Evolutionary conservation across 2,329 filamentous ascomycete species (phyloP).

Genomic region (Phoma sp.): DNA sequence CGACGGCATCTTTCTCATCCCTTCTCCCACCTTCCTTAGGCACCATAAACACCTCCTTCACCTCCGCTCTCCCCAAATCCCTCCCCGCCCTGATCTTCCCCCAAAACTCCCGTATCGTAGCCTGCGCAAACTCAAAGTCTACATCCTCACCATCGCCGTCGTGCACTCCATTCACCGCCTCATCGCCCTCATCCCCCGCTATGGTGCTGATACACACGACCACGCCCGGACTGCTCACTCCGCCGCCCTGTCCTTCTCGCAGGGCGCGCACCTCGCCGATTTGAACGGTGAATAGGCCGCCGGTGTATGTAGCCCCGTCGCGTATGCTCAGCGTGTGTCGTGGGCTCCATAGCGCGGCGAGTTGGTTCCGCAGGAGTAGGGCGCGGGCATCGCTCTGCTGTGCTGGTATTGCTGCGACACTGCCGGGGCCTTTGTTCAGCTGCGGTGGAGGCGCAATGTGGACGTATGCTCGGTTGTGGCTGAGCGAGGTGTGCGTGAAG

Average conservation of each 20-base stretch:
- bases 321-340: conserved; percentile 33
- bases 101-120: conserved; percentile 38
- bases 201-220: conserved; percentile 38
- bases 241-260: conserved; percentile 28
- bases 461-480: conserved; percentile 30
- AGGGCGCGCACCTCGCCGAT: conserved; percentile 37
- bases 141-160: conserved; percentile 7
- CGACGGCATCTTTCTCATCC: conserved; percentile 28
- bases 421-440: conserved; percentile 9
- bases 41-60: conserved; percentile 38
- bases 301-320: conserved; percentile 30
- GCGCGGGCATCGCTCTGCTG: conserved; percentile 33
- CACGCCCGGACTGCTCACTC: conserved; percentile 33
- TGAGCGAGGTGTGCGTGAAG: conserved; percentile 36
- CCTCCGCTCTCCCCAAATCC: conserved; percentile 36
- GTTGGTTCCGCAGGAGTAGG: conserved; percentile 26
- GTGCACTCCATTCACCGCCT: neutral
- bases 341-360: conserved; percentile 38
- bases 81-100: conserved; percentile 26
- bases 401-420: conserved; percentile 34
- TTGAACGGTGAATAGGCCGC: conserved; percentile 35
- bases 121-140: conserved; percentile 35
- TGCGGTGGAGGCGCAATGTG: conserved; percentile 29
- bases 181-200: conserved; percentile 9
- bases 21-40: conserved; percentile 1